Conservation (phyloP, 495 filamentous ascomycete genomes). For the Hypoxylon intermedium region DNA sequence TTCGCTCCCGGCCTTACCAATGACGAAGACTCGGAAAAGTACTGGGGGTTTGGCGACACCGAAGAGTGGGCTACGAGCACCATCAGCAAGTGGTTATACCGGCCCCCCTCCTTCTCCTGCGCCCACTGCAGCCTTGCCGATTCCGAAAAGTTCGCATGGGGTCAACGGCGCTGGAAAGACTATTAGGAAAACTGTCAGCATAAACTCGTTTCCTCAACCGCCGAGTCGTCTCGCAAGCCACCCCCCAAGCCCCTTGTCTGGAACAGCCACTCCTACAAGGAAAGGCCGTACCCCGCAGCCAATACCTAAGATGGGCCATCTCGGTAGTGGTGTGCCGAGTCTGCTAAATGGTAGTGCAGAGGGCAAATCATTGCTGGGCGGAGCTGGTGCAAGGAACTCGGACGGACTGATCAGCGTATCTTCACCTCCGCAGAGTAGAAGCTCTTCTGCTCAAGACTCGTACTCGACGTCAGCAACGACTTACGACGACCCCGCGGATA, state of each 20-base stretch:
- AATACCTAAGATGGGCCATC: constrained; percentile 48
- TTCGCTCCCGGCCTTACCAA: constrained; percentile 72
- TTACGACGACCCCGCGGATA: constrained; percentile 75
- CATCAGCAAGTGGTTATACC: constrained; percentile 58
- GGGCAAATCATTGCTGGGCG: constrained; percentile 69
- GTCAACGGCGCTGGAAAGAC: constrained; percentile 64
- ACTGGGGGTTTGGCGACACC: constrained; percentile 58
- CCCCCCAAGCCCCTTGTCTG: constrained; percentile 66
- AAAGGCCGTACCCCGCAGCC: constrained; percentile 49
- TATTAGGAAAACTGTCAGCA: constrained; percentile 86
- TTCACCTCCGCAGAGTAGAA: constrained; percentile 85
- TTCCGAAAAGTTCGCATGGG: constrained; percentile 57
- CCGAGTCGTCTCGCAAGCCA: constrained; percentile 67
- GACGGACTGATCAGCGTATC: constrained; percentile 74
- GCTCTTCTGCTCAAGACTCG: constrained; percentile 87
- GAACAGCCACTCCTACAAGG: constrained; percentile 48
- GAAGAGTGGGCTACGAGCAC: constrained; percentile 65
- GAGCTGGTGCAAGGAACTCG: constrained; percentile 64
- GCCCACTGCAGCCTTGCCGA: constrained; percentile 57
- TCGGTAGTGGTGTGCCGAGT: constrained; percentile 68
- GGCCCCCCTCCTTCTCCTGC: constrained; percentile 54
- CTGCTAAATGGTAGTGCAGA: constrained; percentile 81
- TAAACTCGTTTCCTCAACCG: constrained; percentile 90
- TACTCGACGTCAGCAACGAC: constrained; percentile 90
- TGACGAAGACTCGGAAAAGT: constrained; percentile 73